These are phyloP conservation scores for Fusarium penzigii DNA, from an alignment of 2,329 filamentous ascomycete species.

Conservation along the genomic window DNA sequence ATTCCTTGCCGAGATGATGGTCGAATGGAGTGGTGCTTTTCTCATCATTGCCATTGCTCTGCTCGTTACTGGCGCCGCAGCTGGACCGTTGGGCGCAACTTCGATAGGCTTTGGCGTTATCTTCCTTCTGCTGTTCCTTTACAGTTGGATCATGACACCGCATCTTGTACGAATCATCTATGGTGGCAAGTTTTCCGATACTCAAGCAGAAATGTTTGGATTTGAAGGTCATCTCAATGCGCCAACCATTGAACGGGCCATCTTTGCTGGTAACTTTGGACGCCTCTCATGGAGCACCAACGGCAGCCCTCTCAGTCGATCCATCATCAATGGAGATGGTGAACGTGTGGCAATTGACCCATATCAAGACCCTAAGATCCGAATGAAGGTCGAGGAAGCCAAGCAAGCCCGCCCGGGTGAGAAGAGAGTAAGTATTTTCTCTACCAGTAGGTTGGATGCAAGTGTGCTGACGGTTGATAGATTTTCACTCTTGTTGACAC, in stretches of 20 bases:
- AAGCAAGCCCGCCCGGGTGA: slow-evolving; percentile 30
- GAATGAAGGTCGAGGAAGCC: slow-evolving; percentile 28
- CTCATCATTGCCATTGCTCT: slow-evolving; percentile 24
- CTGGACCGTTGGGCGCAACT: slow-evolving; percentile 2
- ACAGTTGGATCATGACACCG: slow-evolving; percentile 26
- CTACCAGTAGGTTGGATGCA: too few relatives aligned
- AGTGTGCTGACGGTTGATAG: slow-evolving; percentile 9
- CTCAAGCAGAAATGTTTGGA: slow-evolving; percentile 34
- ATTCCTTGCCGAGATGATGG: slow-evolving; percentile 11
- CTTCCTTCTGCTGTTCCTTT: slow-evolving; percentile 26
- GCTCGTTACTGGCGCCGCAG: slow-evolving; percentile 13
- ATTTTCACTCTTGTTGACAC: slow-evolving; percentile 41
- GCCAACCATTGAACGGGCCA: slow-evolving; percentile 29
- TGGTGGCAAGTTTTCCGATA: slow-evolving; percentile 32
- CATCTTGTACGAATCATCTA: slow-evolving; percentile 28
- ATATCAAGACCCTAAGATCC: slow-evolving; percentile 23
- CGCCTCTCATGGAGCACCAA: slow-evolving; percentile 32
- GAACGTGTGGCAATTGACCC: slow-evolving; percentile 32
- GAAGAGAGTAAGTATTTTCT: slow-evolving; percentile 25
- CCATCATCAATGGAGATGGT: slow-evolving; percentile 25
- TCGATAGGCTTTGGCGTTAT: slow-evolving; percentile 22
- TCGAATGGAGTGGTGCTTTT: slow-evolving; percentile 24
- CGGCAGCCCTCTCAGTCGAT: slow-evolving; percentile 30
- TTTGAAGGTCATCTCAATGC: slow-evolving; percentile 35
- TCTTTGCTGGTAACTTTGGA: slow-evolving; percentile 33